phyloP scores from a whole-genome alignment of 352 stramenopile genomes.

The Phytophthora cryptogea region DNA sequence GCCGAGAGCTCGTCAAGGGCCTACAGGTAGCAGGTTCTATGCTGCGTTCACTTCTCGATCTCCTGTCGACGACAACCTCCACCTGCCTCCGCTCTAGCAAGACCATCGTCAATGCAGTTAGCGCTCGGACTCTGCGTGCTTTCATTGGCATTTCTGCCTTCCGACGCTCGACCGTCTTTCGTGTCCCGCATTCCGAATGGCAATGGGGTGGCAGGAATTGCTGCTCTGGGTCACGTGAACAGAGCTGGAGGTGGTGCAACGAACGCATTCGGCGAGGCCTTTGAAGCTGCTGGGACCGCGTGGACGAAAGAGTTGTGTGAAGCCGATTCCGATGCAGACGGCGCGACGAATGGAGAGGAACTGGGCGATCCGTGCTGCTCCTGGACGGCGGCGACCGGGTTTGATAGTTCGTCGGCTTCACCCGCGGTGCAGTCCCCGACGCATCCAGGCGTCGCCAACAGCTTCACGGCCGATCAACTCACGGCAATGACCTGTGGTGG shows the following conservation, averaged over 20 bases:
- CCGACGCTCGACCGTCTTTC: slow-evolving; percentile 44
- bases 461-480: slow-evolving; percentile 43
- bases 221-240: slow-evolving; percentile 62
- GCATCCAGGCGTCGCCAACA: slow-evolving; percentile 46
- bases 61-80: slow-evolving; percentile 15
- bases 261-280: slow-evolving; percentile 71
- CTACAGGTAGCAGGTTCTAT: background rate
- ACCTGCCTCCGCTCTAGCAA: background rate
- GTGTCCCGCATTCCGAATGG: slow-evolving; percentile 69
- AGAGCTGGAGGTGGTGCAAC: slow-evolving; percentile 46
- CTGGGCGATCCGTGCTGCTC: slow-evolving; percentile 87
- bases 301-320: slow-evolving; percentile 71
- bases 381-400: slow-evolving; percentile 43
- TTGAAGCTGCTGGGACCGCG: slow-evolving; percentile 35
- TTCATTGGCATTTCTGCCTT: slow-evolving; percentile 9
- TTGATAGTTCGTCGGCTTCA: slow-evolving; percentile 13
- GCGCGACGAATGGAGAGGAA: slow-evolving; percentile 88
- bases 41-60: slow-evolving; percentile 28
- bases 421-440: slow-evolving; percentile 13
- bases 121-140: slow-evolving; percentile 10
- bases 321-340: slow-evolving; percentile 75
- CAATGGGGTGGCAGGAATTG: slow-evolving; percentile 45
- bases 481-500: slow-evolving; percentile 37
- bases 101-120: slow-evolving; percentile 24
- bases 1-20: background rate